These are phyloP conservation scores for Phaeosphaeria sp. DNA, from an alignment of 2,329 filamentous ascomycete species.

Conservation along the genomic window DNA sequence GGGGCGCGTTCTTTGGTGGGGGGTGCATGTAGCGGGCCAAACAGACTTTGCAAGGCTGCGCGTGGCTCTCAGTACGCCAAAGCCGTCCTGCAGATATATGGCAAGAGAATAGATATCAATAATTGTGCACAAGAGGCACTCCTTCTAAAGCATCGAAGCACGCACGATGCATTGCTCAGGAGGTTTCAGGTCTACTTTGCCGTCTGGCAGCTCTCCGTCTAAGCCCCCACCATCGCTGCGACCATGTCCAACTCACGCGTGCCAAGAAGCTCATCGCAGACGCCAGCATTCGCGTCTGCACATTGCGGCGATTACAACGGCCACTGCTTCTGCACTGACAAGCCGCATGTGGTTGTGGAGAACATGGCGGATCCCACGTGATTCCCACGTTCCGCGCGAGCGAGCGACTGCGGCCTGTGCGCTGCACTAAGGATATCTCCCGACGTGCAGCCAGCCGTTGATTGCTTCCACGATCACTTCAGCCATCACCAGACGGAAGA, in stretches of 20 bases:
- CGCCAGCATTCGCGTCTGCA: not conserved
- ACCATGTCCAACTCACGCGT: not conserved
- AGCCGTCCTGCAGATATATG: not conserved
- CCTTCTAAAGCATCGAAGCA: not conserved
- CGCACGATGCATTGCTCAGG: constrained; percentile 21
- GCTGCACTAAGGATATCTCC: not conserved
- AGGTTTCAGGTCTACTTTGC: constrained; percentile 26
- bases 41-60: constrained; percentile 27
- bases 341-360: not conserved
- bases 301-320: not conserved
- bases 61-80: constrained; percentile 1
- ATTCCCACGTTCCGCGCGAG: not conserved
- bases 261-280: not conserved
- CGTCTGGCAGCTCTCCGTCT: constrained; percentile 9
- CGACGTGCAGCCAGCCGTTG: not conserved
- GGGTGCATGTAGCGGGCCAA: constrained; percentile 23
- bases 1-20: constrained; percentile 31
- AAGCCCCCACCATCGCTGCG: constrained; percentile 30
- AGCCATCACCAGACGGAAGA: not conserved
- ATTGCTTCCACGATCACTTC: not conserved
- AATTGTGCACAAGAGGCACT: not conserved
- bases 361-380: not conserved
- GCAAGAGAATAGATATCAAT: not conserved
- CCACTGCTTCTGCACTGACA: not conserved
- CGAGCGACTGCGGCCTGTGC: not conserved